A percentile compares a stretch with the other conserved stretches of the same genome.
These are phyloP conservation scores for Colletotrichum filicis DNA, from an alignment of 2,329 filamentous ascomycete genomes.

Conservation along the genomic window DNA sequence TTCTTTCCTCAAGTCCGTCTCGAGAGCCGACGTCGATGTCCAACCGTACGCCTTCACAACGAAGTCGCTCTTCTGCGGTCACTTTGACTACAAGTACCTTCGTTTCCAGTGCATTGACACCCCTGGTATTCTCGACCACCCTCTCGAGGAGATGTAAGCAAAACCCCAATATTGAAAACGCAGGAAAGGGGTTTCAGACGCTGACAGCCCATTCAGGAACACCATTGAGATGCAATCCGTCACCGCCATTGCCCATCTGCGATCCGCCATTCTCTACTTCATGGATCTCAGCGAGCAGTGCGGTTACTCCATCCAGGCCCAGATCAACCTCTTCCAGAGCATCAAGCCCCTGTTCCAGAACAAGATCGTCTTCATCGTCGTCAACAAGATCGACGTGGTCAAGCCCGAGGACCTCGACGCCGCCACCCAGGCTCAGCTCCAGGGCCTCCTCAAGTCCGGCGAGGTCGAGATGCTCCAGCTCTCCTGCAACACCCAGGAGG, in stretches of 20 bases:
- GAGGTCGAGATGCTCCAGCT: constrained; percentile 94
- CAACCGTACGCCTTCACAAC: constrained; percentile 99
- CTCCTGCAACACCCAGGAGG: constrained; percentile 94
- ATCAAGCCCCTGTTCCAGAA: constrained; percentile 96
- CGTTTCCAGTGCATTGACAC: constrained; percentile 95
- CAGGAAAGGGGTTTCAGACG: neutral
- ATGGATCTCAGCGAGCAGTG: constrained; percentile 98
- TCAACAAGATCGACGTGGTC: constrained; percentile 98
- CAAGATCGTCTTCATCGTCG: constrained; percentile 94
- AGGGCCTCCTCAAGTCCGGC: constrained; percentile 83
- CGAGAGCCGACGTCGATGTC: constrained; percentile 47
- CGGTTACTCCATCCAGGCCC: constrained; percentile 90
- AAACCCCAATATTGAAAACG: neutral
- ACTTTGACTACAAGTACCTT: constrained; percentile 97
- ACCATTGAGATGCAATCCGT: constrained; percentile 99
- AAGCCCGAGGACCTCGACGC: constrained; percentile 87
- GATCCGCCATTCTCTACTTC: constrained; percentile 96
- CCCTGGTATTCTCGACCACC: constrained; percentile 97
- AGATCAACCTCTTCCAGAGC: constrained; percentile 94
- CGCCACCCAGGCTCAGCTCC: constrained; percentile 80
- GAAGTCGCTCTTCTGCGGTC: constrained; percentile 95
- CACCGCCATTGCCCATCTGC: constrained; percentile 95
- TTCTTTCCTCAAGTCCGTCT: constrained; percentile 79
- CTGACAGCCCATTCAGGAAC: constrained; percentile 64
- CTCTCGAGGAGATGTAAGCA: constrained; percentile 81